Conservation (phyloP, 2,329 filamentous ascomycete species). For the Cercospora sp. region DNA sequence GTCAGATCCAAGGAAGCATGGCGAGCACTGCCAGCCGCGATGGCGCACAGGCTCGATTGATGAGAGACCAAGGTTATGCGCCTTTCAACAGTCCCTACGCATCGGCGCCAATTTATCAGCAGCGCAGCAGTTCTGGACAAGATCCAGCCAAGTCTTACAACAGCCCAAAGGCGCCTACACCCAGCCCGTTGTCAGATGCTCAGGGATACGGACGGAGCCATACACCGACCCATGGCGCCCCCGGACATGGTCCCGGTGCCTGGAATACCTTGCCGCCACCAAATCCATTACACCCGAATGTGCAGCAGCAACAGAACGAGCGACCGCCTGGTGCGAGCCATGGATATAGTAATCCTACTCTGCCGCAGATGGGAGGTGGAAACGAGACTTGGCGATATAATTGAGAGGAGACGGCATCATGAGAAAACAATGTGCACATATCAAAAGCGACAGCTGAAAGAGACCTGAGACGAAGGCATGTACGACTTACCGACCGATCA, state of each 20-base stretch:
- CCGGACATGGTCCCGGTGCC: slow-evolving; percentile 3
- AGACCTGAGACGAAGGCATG: neutral
- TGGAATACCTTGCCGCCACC: slow-evolving; percentile 28
- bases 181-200: slow-evolving; percentile 38
- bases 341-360: slow-evolving; percentile 32
- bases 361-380: slow-evolving; percentile 35
- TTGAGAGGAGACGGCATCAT: slow-evolving; percentile 10
- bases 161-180: slow-evolving; percentile 38
- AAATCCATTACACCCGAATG: slow-evolving; percentile 9
- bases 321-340: slow-evolving; percentile 21
- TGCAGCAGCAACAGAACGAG: slow-evolving; percentile 9
- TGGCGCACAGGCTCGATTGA: slow-evolving; percentile 37
- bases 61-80: slow-evolving; percentile 38
- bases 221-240: slow-evolving; percentile 23
- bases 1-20: slow-evolving; percentile 31
- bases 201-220: slow-evolving; percentile 29
- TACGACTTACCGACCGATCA: neutral
- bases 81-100: slow-evolving; percentile 20
- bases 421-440: neutral
- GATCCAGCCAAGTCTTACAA: slow-evolving; percentile 33
- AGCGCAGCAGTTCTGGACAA: slow-evolving; percentile 34
- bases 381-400: slow-evolving; percentile 35
- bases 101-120: slow-evolving; percentile 16
- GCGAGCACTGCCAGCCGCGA: slow-evolving; percentile 39
- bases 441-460: neutral